phyloP scores from a whole-genome alignment of 768 basidiomycete species.

The Rhodotorula kratochvilovae region DNA sequence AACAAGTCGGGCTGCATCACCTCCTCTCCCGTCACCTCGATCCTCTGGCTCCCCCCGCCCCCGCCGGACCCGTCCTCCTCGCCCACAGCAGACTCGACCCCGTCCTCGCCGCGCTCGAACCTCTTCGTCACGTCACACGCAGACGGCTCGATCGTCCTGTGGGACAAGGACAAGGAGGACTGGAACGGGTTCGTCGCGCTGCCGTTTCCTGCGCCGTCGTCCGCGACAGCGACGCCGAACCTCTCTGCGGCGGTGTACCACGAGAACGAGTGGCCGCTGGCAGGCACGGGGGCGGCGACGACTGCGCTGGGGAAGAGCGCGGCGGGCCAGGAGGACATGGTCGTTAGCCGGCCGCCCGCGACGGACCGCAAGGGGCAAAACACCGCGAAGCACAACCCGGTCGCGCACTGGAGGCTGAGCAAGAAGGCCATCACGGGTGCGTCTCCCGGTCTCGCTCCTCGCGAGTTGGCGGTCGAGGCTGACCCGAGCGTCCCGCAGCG shows the following conservation, averaged over 20 bases:
- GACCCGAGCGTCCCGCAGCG: conserved; percentile 53
- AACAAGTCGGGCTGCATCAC: conserved; percentile 66
- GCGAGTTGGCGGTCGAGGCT: neutral
- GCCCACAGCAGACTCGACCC: neutral
- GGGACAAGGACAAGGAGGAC: conserved; percentile 87
- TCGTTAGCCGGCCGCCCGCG: conserved; percentile 39
- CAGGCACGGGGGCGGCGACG: conserved; percentile 46
- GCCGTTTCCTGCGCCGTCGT: conserved; percentile 37
- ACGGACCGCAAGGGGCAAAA: conserved; percentile 65
- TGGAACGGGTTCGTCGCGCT: conserved; percentile 39
- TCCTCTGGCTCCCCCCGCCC: conserved; percentile 80
- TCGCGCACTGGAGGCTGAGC: conserved; percentile 82
- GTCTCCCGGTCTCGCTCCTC: conserved; percentile 31
- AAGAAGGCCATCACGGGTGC: conserved; percentile 67
- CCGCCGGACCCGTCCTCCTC: conserved; percentile 4
- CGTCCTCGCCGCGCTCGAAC: conserved; percentile 49
- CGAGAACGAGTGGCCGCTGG: conserved; percentile 24
- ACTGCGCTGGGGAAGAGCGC: conserved; percentile 51
- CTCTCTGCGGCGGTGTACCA: neutral
- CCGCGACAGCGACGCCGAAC: neutral
- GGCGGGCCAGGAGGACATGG: conserved; percentile 41
- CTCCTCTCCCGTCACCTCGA: conserved; percentile 75
- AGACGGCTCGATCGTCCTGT: conserved; percentile 81
- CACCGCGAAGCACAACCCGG: conserved; percentile 63
- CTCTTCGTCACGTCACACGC: conserved; percentile 82